These are phyloP conservation scores for Coemansia sp. DNA, from an alignment of 192 early-diverging fungal species.

Conservation along the genomic window DNA sequence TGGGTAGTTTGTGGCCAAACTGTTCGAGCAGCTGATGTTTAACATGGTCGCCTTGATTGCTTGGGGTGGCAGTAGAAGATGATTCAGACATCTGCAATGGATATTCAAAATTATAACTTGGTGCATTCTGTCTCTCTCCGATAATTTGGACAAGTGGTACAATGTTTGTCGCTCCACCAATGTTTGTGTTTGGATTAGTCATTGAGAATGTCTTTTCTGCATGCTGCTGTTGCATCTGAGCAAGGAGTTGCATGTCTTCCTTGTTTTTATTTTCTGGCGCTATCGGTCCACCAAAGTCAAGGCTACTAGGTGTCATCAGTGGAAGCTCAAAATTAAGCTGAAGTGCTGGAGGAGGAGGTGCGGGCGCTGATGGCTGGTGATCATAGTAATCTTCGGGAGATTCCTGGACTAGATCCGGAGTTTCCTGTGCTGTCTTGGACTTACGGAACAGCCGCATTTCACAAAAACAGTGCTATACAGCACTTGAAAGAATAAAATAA, in stretches of 20 bases:
- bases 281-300: slow-evolving; percentile 4
- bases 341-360: slow-evolving; percentile 34
- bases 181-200: not conserved
- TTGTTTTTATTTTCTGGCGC: not conserved
- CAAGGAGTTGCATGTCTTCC: not conserved
- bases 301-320: slow-evolving; percentile 6
- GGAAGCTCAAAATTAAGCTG: slow-evolving; percentile 41
- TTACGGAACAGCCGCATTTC: slow-evolving; percentile 51
- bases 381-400: not conserved
- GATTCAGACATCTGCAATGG: slow-evolving; percentile 9
- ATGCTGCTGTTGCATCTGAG: slow-evolving; percentile 4
- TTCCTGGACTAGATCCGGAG: not conserved
- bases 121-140: not conserved
- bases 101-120: slow-evolving; percentile 22
- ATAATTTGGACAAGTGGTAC: not conserved
- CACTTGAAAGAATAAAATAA: not conserved
- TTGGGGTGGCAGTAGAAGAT: not conserved
- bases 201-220: not conserved
- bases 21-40: slow-evolving; percentile 21
- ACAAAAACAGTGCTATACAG: not conserved
- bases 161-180: not conserved
- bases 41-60: not conserved
- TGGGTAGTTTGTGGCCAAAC: slow-evolving; percentile 11
- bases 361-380: not conserved
- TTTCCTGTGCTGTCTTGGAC: slow-evolving; percentile 25